Evolutionary conservation across 2,329 filamentous ascomycete genomes (phyloP), one percentile per base, ranked within the genome.

Genomic region (Colletotrichum godetiae): DNA sequence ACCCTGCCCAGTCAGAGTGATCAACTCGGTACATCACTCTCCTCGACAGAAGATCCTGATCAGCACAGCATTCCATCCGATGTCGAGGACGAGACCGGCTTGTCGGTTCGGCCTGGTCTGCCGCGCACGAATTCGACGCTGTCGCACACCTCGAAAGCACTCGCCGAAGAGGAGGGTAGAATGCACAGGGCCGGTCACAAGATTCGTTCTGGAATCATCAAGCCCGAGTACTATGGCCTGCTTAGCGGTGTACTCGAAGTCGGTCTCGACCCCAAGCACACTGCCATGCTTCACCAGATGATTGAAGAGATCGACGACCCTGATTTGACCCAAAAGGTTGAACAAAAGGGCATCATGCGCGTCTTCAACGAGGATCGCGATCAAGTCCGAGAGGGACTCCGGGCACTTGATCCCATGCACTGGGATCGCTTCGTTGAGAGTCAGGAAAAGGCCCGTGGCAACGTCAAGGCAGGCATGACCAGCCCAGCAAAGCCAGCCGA

Each of bases 401-500:
- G 89, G 22, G 89, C 89, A 5, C 87, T 88, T 33, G 93, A 95
- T 75, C 90, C 91, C 0, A 89, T 91, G 74, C 88, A 93, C 80
- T 90, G 93, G 88, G 87, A 88, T 62, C 82, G 83, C 8, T 90
- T 95, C 78, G 86, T 88, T 29, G 90, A 92, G 81, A 85, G 87
- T 49, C 90, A 92, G 81, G 84, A 89, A 77, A 90, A 90, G 81
- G 88, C 89, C 6, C 83, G 86, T 69, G 88, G 86, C 12, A 91
- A 91, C 76, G 85, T 88, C 24, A 83, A 81, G 64, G 76, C 82
- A 27, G 65, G 77, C 31, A 78, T 82, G 56, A 76, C 80, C 7
- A 78, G 80, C 75, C 76, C 75, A 7, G 72, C 72, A 35, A 77
- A 78, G 66, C 65, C 59, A n/a, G 74, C 59, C 13, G 80, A 87